A percentile compares a stretch with the other conserved stretches of the same genome.
phyloP scores from a whole-genome alignment of 169 alveolate genomes.

The Perkinsus marinus region DNA sequence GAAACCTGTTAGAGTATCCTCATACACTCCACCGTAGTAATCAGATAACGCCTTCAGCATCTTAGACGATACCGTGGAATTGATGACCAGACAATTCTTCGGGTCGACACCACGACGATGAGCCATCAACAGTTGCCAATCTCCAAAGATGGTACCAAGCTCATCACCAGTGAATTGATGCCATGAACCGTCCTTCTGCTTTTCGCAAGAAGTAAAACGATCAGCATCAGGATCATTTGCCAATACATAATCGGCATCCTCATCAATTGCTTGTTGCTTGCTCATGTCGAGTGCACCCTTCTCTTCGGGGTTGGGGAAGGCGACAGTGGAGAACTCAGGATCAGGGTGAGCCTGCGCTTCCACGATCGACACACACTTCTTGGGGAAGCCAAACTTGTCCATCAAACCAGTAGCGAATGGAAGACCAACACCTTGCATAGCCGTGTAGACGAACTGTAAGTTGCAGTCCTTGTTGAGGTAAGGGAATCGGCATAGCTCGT shows the following conservation, averaged over 20 bases:
- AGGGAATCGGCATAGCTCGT: no score
- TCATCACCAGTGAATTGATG: constrained; percentile 43
- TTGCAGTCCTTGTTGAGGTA: constrained; percentile 26
- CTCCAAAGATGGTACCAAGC: constrained; percentile 37
- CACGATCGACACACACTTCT: constrained; percentile 10
- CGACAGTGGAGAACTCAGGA: constrained; percentile 46
- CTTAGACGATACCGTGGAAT: constrained; percentile 45
- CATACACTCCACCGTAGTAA: constrained; percentile 23
- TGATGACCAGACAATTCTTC: constrained; percentile 28
- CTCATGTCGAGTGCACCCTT: constrained; percentile 40
- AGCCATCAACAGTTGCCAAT: constrained; percentile 19
- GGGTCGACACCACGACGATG: constrained; percentile 20
- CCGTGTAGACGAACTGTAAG: constrained; percentile 38
- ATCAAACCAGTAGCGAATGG: constrained; percentile 33
- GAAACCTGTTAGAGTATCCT: constrained; percentile 40
- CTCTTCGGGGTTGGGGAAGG: constrained; percentile 45
- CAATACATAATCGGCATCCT: constrained; percentile 32
- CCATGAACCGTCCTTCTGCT: constrained; percentile 35
- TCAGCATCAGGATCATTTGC: constrained; percentile 60
- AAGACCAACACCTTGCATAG: constrained; percentile 58
- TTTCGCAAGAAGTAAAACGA: constrained; percentile 45
- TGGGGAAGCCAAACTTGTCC: constrained; percentile 38
- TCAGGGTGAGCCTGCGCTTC: constrained; percentile 39
- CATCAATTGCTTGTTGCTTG: constrained; percentile 27
- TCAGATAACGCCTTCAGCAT: constrained; percentile 35